A percentile compares a stretch with the other conserved stretches of the same genome.
These are phyloP conservation scores for Acanthamoeba royreba DNA, from an alignment of 208 protist species.

Conservation along the genomic window DNA sequence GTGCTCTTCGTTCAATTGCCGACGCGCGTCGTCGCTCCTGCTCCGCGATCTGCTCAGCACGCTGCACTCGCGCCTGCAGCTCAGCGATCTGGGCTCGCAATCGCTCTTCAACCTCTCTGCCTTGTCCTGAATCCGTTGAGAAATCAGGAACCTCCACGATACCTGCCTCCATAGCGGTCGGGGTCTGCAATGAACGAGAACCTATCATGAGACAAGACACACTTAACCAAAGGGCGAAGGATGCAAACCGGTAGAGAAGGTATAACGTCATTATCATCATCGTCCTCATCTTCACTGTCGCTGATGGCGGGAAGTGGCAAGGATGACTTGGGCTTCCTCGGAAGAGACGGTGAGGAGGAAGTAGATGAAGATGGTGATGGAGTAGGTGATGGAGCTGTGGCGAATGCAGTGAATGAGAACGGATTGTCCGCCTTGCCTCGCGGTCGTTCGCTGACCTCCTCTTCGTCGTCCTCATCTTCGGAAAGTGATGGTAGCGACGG, in stretches of 20 bases:
- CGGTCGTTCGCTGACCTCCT: neutral
- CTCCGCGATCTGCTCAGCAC: neutral
- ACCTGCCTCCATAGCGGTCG: neutral
- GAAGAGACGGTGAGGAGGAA: neutral
- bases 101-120: too few relatives aligned
- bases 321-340: neutral
- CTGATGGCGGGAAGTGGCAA: conserved; percentile 15
- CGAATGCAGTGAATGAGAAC: conserved; percentile 4
- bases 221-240: too few relatives aligned
- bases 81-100: neutral
- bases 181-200: too few relatives aligned
- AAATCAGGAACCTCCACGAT: neutral
- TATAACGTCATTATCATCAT: neutral
- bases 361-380: neutral
- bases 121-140: too few relatives aligned
- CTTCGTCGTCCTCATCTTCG: neutral
- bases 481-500: neutral
- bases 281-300: neutral
- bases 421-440: neutral
- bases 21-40: neutral
- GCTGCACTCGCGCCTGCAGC: neutral
- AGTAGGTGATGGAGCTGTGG: neutral
- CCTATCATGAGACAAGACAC: neutral
- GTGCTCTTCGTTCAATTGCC: neutral
- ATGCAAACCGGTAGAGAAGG: too few relatives aligned